Conservation (phyloP, 345 rosid species). For the Capsella bursapastoris region DNA sequence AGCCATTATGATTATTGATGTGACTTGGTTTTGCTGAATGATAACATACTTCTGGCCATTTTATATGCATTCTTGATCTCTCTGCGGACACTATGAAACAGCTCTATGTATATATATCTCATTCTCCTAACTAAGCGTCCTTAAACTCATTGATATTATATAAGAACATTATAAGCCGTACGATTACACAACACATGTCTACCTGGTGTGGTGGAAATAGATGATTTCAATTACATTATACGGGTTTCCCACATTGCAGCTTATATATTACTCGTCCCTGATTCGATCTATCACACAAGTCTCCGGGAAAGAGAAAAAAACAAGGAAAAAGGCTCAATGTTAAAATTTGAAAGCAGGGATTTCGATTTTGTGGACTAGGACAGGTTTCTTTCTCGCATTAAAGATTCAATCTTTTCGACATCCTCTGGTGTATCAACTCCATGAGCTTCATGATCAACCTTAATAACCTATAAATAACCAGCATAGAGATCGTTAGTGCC, state of each 20-base stretch:
- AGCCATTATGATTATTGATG: no score
- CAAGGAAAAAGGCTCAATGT: background rate
- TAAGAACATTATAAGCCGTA: background rate
- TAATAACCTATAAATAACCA: constrained; percentile 67
- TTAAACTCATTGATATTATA: no score
- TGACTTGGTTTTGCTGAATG: no score
- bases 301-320: background rate
- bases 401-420: constrained; percentile 78
- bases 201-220: background rate
- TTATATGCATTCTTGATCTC: background rate
- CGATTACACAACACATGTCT: background rate
- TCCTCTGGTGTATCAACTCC: constrained; percentile 90
- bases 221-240: background rate
- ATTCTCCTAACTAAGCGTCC: background rate
- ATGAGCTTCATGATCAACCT: constrained; percentile 91
- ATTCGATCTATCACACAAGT: background rate
- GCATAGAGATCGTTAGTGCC: background rate
- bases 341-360: background rate
- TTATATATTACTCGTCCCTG: background rate
- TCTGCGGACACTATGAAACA: background rate
- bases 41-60: no score
- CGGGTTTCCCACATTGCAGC: background rate
- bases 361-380: constrained; percentile 43
- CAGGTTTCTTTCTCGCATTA: constrained; percentile 73
- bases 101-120: background rate